These are phyloP conservation scores for Oryza nivara DNA, from an alignment of 176 grass and related monocot genomes.

Conservation along the genomic window DNA sequence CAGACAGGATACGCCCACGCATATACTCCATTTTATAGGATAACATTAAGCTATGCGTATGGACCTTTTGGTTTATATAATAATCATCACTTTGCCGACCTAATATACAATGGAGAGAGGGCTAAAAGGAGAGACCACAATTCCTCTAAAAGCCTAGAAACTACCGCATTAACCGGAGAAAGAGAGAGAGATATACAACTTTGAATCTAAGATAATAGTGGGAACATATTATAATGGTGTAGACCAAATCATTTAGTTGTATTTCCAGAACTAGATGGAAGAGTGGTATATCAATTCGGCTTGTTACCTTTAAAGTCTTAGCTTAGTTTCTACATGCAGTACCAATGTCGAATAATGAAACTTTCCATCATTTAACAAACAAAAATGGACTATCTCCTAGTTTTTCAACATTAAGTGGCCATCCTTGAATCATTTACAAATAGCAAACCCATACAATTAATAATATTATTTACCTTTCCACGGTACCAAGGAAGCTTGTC, in stretches of 20 bases:
- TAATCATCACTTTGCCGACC: neutral
- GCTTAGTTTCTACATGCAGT: neutral
- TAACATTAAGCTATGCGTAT: neutral
- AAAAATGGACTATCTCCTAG: neutral
- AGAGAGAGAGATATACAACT: neutral
- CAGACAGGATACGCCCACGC: neutral
- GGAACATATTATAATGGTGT: neutral
- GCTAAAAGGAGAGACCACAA: neutral
- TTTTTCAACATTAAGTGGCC: conserved; percentile 2
- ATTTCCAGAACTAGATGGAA: neutral
- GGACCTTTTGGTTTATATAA: neutral
- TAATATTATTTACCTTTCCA: conserved; percentile 71
- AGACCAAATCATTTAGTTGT: neutral
- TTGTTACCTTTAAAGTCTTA: conserved; percentile 13
- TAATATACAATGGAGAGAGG: neutral
- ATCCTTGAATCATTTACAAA: conserved; percentile 27
- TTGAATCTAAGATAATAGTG: neutral
- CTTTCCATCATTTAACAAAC: neutral
- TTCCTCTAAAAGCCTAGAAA: neutral
- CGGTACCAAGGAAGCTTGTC: conserved; percentile 97
- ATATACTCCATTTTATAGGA: neutral
- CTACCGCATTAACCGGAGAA: neutral
- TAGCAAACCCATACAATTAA: neutral
- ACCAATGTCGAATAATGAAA: neutral
- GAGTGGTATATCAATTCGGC: neutral